phyloP scores from a whole-genome alignment of 2,329 filamentous ascomycete genomes.

The Penicillium thymicola region DNA sequence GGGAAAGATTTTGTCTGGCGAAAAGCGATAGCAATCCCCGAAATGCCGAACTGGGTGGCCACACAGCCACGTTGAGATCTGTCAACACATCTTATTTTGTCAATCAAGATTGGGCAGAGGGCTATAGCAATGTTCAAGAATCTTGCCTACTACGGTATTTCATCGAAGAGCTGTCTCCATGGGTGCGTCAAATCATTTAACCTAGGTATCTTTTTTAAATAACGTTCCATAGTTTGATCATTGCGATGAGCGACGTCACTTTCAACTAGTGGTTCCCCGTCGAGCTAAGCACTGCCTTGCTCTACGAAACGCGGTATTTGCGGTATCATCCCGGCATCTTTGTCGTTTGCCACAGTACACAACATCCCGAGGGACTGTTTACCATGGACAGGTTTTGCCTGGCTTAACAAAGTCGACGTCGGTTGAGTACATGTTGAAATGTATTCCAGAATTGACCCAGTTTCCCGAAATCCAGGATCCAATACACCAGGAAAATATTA shows the following conservation, averaged over 20 bases:
- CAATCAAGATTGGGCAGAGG: not conserved
- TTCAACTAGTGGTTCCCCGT: constrained; percentile 18
- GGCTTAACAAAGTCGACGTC: constrained; percentile 16
- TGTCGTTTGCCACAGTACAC: constrained; percentile 20
- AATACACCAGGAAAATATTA: constrained; percentile 23
- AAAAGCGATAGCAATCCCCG: too few species aligned
- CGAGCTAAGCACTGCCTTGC: constrained; percentile 20
- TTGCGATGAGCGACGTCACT: constrained; percentile 18
- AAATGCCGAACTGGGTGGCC: not conserved
- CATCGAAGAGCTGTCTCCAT: constrained; percentile 27
- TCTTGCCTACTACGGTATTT: constrained; percentile 23
- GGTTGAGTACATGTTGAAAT: constrained; percentile 23
- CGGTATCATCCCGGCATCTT: constrained; percentile 23
- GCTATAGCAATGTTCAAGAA: constrained; percentile 12
- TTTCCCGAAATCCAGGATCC: not conserved
- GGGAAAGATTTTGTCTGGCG: not conserved
- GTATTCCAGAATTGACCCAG: constrained; percentile 19
- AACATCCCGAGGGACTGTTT: constrained; percentile 14
- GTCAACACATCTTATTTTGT: not conserved
- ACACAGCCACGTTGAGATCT: not conserved
- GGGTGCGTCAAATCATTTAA: constrained; percentile 12
- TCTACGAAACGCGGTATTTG: constrained; percentile 24
- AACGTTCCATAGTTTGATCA: too few species aligned
- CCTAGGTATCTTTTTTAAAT: too few species aligned
- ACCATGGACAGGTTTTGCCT: constrained; percentile 14